Evolutionary conservation across 805 yeast species (phyloP), one percentile per base, ranked within the genome.

Genomic region (Candida chauliodis): DNA sequence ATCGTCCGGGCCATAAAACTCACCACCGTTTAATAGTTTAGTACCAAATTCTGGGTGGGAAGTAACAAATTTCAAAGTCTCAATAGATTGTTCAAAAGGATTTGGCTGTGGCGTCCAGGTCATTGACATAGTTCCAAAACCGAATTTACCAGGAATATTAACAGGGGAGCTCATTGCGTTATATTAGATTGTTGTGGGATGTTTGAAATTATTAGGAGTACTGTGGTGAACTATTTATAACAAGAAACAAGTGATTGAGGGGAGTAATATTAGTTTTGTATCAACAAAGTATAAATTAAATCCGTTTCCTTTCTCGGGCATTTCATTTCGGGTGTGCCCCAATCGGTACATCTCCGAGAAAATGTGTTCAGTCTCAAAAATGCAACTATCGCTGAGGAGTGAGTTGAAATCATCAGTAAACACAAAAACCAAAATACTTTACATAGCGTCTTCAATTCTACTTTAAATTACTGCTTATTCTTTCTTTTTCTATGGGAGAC

Each of bases 91-190:
- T 14, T 72, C 78, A 36, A 69, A 56, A 6, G 82, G 72, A 23
- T 73, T 58, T 23, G 86, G 87, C 0, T 50, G 55, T 0, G 81
- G 75, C 27, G 72, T 69, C 86, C 85, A 78, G 1, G 95, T 84
- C 56, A 85, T 69, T 40, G 83, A 76, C 96, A 89, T 86, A 45
- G 87, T 71, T 31, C 96, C 96, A 48, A 75, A 78, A 30, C 95
- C 95, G 39, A 65, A 63, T 23, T 49, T 49, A 23, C 66, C 67
- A 8, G 44, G 36, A 10, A 48, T 34, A 16, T 35, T 30, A 33
- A 49, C 47, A 14, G 48, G 45, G 11, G 35, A n/a, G 17, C 23
- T 17, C 36, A 33, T 33, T 11, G n/a, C 6, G 27, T 8, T 8
- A 21, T 21, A 21, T 21, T 21, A 21, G 23, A 8, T 21, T 7